Evolutionary conservation across 345 rosid genomes (phyloP), one percentile per base, ranked within the genome.

Genomic region (Dovyalis caffra): DNA sequence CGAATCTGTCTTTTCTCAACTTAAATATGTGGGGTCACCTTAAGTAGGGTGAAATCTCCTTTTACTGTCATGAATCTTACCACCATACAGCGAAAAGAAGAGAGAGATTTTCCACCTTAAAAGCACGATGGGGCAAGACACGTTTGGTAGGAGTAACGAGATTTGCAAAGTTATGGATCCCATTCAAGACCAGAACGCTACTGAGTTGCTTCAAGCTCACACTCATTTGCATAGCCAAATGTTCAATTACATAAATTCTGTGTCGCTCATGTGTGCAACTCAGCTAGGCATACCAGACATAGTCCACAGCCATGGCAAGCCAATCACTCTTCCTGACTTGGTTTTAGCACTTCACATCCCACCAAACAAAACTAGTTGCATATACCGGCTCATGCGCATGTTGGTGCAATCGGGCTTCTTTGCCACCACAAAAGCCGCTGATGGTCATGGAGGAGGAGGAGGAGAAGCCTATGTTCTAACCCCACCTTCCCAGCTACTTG

Each of bases 181-280:
- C n/a, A 40, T 15, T 53, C 26, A 65, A 4, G 67, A 20, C 57
- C 74, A 34, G 15, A 68, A 9, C 47, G 28, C 60, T 45, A 28
- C 23, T 40, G 86, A 84, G 43, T 49, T 77, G 70, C 69, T 83
- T 56, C 74, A 70, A 73, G 87, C 91, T 64, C 88, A 89, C 60
- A 62, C 75, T 77, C 83, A 82, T 73, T 49, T 89, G 40, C 80
- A 82, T 37, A 79, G 74, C 45, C 85, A 81, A 34, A 20, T 78
- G 34, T 77, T 82, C 40, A 85, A 72, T 74, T 84, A 66, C 82
- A 35, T 87, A 2, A 69, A 76, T 60, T 89, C 90, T 3, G 81
- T 84, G 88, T 78, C 86, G 1, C 88, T 87, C 15, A 80, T 83
- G 49, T 83, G 86, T 35, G 87, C 87, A 0, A 80, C 83, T 73